phyloP scores from a whole-genome alignment of 1,139 yeast species.

The Suhomyces bokatorum region DNA sequence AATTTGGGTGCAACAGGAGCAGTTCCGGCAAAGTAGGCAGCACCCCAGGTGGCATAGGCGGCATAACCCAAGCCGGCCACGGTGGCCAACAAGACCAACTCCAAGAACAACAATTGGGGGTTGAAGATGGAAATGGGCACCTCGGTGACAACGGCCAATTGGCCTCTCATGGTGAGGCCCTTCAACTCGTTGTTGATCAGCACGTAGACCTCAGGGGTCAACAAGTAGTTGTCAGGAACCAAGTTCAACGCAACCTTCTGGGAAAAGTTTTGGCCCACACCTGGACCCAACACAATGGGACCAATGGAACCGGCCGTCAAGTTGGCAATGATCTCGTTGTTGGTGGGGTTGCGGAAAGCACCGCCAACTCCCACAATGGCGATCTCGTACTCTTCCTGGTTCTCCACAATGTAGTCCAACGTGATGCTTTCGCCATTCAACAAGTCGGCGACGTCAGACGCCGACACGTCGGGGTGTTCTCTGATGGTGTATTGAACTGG shows the following conservation, averaged over 20 bases:
- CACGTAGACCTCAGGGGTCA: conserved; percentile 62
- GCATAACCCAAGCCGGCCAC: conserved; percentile 53
- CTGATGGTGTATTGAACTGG: conserved; percentile 43
- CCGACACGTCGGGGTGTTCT: conserved; percentile 39
- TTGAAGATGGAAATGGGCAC: conserved; percentile 67
- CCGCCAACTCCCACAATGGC: conserved; percentile 78
- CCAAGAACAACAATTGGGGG: conserved; percentile 69
- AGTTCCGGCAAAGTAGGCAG: conserved; percentile 39
- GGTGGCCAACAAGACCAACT: conserved; percentile 52
- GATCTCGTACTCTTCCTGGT: conserved; percentile 49
- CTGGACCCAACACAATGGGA: conserved; percentile 54
- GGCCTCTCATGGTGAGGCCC: conserved; percentile 59
- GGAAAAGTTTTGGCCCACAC: conserved; percentile 48
- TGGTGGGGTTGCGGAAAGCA: conserved; percentile 55
- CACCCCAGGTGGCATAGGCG: conserved; percentile 46
- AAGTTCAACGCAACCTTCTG: conserved; percentile 60
- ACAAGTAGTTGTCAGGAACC: conserved; percentile 56
- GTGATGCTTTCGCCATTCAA: conserved; percentile 56
- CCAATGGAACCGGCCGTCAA: conserved; percentile 68
- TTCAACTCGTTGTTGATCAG: conserved; percentile 53
- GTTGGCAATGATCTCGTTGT: conserved; percentile 55
- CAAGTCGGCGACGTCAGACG: conserved; percentile 42
- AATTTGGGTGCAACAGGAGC: conserved; percentile 35
- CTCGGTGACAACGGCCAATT: conserved; percentile 61
- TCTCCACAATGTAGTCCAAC: conserved; percentile 54